Conservation (phyloP, 2,329 filamentous ascomycete species). For the Fusarium camptoceras region DNA sequence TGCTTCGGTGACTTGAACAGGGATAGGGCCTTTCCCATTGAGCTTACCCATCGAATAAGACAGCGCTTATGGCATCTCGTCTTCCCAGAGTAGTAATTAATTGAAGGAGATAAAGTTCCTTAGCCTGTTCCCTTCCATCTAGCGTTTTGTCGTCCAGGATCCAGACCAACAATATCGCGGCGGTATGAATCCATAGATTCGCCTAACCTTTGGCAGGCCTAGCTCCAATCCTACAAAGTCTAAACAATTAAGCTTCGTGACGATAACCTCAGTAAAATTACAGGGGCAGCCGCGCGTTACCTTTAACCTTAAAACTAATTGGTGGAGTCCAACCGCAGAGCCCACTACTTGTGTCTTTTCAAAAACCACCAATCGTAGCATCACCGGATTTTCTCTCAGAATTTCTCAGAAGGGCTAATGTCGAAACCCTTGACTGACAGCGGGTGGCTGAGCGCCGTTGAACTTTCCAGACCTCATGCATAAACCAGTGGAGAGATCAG, state of each 20-base stretch:
- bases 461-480: neutral
- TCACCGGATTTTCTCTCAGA: neutral
- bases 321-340: fast-evolving
- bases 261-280: neutral
- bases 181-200: neutral
- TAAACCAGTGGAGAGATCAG: conserved; percentile 23
- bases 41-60: no score
- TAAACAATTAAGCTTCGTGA: neutral
- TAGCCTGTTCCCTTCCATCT: neutral
- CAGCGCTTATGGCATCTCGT: no score
- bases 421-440: neutral
- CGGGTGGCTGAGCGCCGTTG: conserved; percentile 6
- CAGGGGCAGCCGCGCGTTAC: neutral
- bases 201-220: neutral
- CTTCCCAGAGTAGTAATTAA: no score
- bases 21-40: no score
- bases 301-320: neutral
- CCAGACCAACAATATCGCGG: neutral
- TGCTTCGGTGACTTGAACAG: no score
- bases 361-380: neutral
- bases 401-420: neutral
- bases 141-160: neutral
- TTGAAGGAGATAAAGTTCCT: neutral
- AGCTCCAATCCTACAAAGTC: neutral
- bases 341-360: neutral